Conservation (phyloP, 345 rosid species). For the Corymbia maculata region DNA sequence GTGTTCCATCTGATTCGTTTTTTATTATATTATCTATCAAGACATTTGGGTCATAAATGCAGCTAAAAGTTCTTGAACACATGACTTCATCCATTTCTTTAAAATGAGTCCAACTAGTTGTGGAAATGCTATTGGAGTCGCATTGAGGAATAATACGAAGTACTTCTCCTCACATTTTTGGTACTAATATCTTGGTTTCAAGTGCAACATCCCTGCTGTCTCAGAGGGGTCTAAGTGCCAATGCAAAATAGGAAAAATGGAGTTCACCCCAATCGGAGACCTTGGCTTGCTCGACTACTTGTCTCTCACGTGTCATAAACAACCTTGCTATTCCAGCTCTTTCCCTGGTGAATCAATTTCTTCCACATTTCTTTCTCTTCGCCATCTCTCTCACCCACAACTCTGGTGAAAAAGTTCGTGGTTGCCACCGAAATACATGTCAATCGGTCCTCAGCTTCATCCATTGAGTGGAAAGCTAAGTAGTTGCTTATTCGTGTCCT, state of each 20-base stretch:
- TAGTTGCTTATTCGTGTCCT: background rate
- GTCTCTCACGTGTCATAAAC: conserved; percentile 75
- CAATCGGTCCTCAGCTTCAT: background rate
- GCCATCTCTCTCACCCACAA: background rate
- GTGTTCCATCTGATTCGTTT: background rate
- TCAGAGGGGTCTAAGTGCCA: no score
- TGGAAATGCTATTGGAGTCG: background rate
- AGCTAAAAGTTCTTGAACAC: background rate
- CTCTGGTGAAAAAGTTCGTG: background rate
- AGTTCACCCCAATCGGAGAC: conserved; percentile 71
- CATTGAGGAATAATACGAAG: background rate
- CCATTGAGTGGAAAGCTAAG: background rate
- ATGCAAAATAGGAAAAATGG: conserved; percentile 23
- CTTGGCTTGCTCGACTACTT: conserved; percentile 62
- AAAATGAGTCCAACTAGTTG: background rate
- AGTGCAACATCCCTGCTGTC: no score
- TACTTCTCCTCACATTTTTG: no score
- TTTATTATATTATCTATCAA: no score
- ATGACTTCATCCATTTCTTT: background rate
- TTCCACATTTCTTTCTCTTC: background rate
- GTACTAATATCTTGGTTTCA: conserved; percentile 16
- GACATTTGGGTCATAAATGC: background rate
- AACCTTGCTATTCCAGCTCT: no score
- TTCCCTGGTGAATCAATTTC: conserved; percentile 27
- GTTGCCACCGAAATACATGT: background rate